These are phyloP conservation scores for Neurospora sp. DNA, from an alignment of 495 filamentous ascomycete genomes.

Conservation along the genomic window DNA sequence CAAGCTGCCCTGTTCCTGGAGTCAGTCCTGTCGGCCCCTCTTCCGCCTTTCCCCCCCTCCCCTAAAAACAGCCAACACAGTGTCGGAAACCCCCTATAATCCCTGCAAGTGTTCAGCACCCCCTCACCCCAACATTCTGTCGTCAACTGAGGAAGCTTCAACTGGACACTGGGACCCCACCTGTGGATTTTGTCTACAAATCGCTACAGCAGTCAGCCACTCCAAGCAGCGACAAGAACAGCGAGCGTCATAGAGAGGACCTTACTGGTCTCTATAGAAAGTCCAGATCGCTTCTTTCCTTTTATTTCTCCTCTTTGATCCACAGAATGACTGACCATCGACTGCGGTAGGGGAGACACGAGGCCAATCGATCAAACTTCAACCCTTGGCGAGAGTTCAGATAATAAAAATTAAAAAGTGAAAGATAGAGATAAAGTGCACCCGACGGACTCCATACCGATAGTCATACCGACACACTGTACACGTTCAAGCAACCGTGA, in stretches of 20 bases:
- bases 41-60: background rate
- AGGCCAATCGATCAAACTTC: background rate
- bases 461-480: background rate
- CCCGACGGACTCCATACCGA: background rate
- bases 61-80: background rate
- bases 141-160: background rate
- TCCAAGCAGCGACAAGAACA: background rate
- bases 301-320: background rate
- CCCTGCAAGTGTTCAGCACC: background rate
- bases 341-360: background rate
- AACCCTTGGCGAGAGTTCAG: background rate
- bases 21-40: background rate
- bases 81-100: background rate
- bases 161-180: background rate
- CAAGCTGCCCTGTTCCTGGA: background rate
- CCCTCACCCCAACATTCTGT: background rate
- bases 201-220: background rate
- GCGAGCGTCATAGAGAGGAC: background rate
- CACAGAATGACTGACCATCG: background rate
- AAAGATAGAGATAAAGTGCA: background rate
- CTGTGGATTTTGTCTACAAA: background rate
- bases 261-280: background rate
- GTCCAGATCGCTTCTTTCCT: background rate
- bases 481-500: conserved; percentile 15
- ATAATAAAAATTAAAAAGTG: background rate